These are phyloP conservation scores for Silene conica DNA, from an alignment of 148 eudicot genomes.

Conservation along the genomic window DNA sequence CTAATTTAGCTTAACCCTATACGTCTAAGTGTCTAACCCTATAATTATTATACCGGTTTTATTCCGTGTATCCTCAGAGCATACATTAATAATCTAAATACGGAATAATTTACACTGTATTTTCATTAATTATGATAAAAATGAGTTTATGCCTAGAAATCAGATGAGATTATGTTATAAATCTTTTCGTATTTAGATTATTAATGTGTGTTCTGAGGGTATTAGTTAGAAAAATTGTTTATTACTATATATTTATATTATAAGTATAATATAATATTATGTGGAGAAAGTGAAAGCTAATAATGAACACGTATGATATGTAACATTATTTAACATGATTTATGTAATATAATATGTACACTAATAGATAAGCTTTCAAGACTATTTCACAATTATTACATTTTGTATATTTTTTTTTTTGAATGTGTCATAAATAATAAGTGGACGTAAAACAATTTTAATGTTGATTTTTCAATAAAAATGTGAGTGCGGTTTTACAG, in stretches of 20 bases:
- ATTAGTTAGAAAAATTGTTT: no score
- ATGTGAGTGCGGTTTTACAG: no score
- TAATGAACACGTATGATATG: neutral
- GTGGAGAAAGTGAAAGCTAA: constrained; percentile 2
- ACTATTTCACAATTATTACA: neutral
- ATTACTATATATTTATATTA: no score
- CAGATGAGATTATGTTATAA: no score
- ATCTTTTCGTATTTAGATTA: no score
- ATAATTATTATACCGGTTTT: neutral
- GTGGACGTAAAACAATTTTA: neutral
- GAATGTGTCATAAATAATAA: neutral
- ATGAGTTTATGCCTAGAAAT: no score
- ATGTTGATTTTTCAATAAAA: neutral
- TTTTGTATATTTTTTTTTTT: neutral
- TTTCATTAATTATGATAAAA: no score
- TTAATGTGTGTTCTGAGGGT: no score
- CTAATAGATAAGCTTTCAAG: neutral
- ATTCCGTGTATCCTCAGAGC: no score
- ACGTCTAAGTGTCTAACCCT: neutral
- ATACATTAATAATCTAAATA: no score
- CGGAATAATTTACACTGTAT: no score
- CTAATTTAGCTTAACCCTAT: constrained; percentile 7
- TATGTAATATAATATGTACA: neutral
- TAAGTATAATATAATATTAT: neutral
- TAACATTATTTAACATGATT: no score